Evolutionary conservation across 345 rosid genomes (phyloP).

Genomic region (Citropsis articulata): DNA sequence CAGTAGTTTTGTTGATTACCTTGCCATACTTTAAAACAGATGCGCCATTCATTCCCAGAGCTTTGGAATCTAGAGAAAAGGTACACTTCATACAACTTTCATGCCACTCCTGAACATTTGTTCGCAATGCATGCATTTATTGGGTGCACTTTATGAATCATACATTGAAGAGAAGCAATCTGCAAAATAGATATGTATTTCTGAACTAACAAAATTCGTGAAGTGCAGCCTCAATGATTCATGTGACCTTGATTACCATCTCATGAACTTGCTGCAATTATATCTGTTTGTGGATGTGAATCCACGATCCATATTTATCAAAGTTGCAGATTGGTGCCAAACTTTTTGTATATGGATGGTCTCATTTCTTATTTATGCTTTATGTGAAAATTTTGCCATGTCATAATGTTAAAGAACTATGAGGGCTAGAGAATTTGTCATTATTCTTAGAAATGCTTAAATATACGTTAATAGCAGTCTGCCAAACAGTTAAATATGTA

Average conservation of each 20-base stretch:
- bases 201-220: neutral
- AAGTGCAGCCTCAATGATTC: neutral
- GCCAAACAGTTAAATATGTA: neutral
- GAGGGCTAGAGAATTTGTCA: neutral
- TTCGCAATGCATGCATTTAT: neutral
- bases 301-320: neutral
- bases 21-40: slow-evolving; percentile 49
- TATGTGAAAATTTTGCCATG: neutral
- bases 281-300: neutral
- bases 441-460: neutral
- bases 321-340: neutral
- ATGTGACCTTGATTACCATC: neutral
- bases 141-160: neutral
- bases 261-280: neutral
- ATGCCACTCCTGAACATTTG: slow-evolving; percentile 10
- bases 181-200: neutral
- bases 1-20: slow-evolving; percentile 2
- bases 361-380: neutral
- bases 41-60: slow-evolving; percentile 80
- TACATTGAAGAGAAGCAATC: neutral
- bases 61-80: slow-evolving; percentile 83
- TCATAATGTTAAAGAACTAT: neutral
- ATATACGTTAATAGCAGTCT: neutral
- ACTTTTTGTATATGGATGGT: neutral
- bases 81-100: slow-evolving; percentile 34